Base-by-base conservation (phyloP, 2,329 filamentous ascomycete genomes). In the Colletotrichum navitas region DNA sequence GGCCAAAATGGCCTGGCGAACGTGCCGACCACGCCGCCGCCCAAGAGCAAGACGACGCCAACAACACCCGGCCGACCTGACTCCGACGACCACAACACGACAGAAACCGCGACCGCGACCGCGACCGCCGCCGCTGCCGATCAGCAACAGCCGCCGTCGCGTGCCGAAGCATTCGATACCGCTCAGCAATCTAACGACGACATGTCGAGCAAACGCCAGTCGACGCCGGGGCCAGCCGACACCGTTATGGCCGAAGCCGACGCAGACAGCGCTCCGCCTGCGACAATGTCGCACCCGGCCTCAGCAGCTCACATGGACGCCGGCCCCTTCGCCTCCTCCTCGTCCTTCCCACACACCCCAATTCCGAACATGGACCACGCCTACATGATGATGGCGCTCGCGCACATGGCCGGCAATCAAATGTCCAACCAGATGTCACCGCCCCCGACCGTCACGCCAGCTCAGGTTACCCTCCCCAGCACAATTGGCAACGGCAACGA, bases 321-420 rank as follows among this genome's bases (percentile, higher is more conserved):
- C 63, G 77, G 79, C 45, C 77, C 77, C 39, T 78, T 81, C 34
- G 77, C 79, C 49, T 79, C 80, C 14, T 78, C 79, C 47, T 79
- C 80, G 18, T 78, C 81, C 24, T 83, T 79, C 72, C 79, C 79
- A 14, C 76, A 79, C 39, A 76, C 78, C 5, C 68, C 78, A 41
- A 77, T 83, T 68, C 69, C 79, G 3, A 78, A 75, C 67, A 75
- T 81, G 43, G 78, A 83, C 59, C 78, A 82, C 36, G 80, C 82
- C 56, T 83, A 82, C 77, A 82, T 83, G 80, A 84, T 85, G 80
- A 84, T 85, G 82, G 81, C 82, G 29, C 76, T 85, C 59, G 83
- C 82, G 51, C 79, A 79, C 68, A 82, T 82, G 77, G 82, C 81
- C 4, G 78, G 75, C 16, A 79, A 78, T 21, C 77, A 75, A 49